Conservation (phyloP, 2,329 filamentous ascomycete species). For the Penicillium vulpinum region DNA sequence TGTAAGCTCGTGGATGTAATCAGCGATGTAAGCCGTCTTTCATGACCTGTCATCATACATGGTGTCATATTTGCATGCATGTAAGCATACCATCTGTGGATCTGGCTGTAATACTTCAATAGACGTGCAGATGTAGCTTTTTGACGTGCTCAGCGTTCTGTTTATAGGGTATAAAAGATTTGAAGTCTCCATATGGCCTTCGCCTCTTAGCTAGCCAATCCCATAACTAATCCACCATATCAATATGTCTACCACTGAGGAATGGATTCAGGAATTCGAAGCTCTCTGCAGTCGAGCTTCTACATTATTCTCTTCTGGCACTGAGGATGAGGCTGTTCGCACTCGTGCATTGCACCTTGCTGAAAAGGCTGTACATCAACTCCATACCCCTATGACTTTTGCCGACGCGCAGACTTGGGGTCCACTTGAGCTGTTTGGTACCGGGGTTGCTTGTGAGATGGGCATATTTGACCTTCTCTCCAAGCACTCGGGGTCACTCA, state of each 20-base stretch:
- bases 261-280: background rate
- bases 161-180: background rate
- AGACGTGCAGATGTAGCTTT: background rate
- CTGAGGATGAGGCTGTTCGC: background rate
- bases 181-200: background rate
- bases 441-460: background rate
- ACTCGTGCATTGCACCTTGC: background rate
- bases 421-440: background rate
- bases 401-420: background rate
- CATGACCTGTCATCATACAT: background rate
- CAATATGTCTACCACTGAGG: background rate
- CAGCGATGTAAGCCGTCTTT: background rate
- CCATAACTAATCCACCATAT: background rate
- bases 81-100: background rate
- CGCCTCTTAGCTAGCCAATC: background rate
- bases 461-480: background rate
- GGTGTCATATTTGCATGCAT: background rate
- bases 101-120: background rate
- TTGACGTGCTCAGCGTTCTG: background rate
- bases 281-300: background rate
- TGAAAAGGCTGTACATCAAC: background rate
- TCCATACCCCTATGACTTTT: background rate
- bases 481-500: background rate
- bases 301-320: background rate
- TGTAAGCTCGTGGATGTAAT: too few species aligned